Base-by-base conservation (phyloP, 2,329 filamentous ascomycete species). In the Ambrosiella beaveri region DNA sequence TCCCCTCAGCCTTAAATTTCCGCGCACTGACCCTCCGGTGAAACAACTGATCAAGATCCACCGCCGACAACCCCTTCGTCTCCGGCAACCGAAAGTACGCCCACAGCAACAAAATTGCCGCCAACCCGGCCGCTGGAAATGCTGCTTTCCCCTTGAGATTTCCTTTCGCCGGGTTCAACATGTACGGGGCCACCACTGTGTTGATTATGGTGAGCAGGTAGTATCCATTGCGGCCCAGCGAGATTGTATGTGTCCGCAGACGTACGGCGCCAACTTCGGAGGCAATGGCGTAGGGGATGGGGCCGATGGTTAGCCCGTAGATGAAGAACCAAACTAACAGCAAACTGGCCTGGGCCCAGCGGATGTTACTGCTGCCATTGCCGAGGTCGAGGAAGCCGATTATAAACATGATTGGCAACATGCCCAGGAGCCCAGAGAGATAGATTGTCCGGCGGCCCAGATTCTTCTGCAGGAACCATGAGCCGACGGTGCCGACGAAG, bases 391-490 rank as follows among this genome's bases (percentile, higher is more conserved):
- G 58, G 53, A 74, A 67, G 8, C 73, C 74, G 38, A 76, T 71
- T 27, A 66, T 64, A 63, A 69, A 69, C n/a, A 76, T 66, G 37
- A 74, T 68, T 8, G 67, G 56, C 0, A 68, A 64, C 17, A 76
- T 61, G 27, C 47, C 63, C 1, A 65, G 62, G 58, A 74, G 68
- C 3, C 74, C 74, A 2, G 57, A 59, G 8, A 75, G 63, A 65
- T 70, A 74, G 61, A 75, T 71, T 1, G 65, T 69, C 36, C 73
- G 67, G 13, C 74, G 71, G 40, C 74, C 74, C 41, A 68, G 68
- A 27, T 64, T 64, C 62, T 68, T 69, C 45, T 75, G 71, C 56
- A 71, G 69, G 53, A 72, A 68, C 69, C 71, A 74, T 1, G 72
- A 74, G 53, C 73, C 61, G 35, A 72, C 63, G 50, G 70, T 70